Evolutionary conservation across 1,139 yeast genomes (phyloP).

Genomic region (Saccharomyces hybrid): DNA sequence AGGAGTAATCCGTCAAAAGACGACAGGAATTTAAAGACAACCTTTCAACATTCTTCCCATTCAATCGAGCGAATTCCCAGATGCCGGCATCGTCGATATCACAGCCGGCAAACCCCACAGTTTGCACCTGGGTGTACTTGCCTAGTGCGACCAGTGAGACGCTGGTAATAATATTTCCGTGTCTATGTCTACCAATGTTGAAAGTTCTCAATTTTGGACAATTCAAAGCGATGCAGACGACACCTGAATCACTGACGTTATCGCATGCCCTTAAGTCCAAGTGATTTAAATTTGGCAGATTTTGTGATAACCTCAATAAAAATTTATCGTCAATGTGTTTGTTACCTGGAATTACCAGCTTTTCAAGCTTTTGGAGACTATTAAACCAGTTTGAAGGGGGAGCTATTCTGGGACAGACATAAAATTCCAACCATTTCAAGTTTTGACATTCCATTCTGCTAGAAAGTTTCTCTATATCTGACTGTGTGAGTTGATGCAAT

Average conservation of each 20-base stretch:
- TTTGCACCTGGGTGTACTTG: slow-evolving; percentile 47
- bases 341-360: slow-evolving; percentile 70
- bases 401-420: slow-evolving; percentile 66
- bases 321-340: slow-evolving; percentile 54
- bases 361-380: slow-evolving; percentile 40
- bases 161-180: slow-evolving; percentile 67
- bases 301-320: slow-evolving; percentile 43
- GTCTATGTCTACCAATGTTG: slow-evolving; percentile 74
- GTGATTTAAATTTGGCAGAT: slow-evolving; percentile 53
- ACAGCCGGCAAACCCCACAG: slow-evolving; percentile 89
- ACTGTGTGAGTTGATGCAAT: slow-evolving; percentile 38
- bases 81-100: slow-evolving; percentile 64
- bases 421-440: slow-evolving; percentile 65
- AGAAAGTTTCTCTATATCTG: slow-evolving; percentile 38
- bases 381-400: slow-evolving; percentile 47
- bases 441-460: slow-evolving; percentile 38
- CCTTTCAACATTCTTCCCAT: slow-evolving; percentile 53
- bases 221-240: slow-evolving; percentile 53
- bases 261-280: slow-evolving; percentile 86
- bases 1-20: slow-evolving; percentile 53
- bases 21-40: slow-evolving; percentile 74
- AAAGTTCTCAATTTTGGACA: slow-evolving; percentile 52
- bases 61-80: slow-evolving; percentile 68
- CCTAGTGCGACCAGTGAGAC: slow-evolving; percentile 54
- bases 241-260: slow-evolving; percentile 64